These are phyloP conservation scores for Ascoidea asiatica DNA, from an alignment of 805 yeast species.

Conservation along the genomic window DNA sequence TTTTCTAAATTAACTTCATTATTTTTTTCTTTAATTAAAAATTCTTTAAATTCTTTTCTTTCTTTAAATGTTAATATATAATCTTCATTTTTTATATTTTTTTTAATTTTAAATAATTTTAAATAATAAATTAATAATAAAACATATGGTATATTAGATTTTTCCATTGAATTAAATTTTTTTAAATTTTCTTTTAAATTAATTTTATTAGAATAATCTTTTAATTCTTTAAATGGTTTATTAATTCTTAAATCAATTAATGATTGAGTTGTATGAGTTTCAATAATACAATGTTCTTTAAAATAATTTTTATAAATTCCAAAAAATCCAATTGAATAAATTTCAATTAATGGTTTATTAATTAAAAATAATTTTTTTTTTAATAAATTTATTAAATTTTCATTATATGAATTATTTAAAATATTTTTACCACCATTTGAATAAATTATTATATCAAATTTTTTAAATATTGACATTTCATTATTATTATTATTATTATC, in stretches of 20 bases:
- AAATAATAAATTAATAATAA: slow-evolving; percentile 4
- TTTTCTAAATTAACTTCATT: slow-evolving; percentile 25
- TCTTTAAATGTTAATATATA: slow-evolving; percentile 26
- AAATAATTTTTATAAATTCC: slow-evolving; percentile 41
- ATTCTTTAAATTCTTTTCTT: slow-evolving; percentile 25
- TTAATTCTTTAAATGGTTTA: slow-evolving; percentile 60
- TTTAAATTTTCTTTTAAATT: slow-evolving; percentile 33
- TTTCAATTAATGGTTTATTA: slow-evolving; percentile 46
- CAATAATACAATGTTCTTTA: slow-evolving; percentile 46
- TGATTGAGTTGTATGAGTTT: slow-evolving; percentile 57
- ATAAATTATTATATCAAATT: slow-evolving; percentile 5
- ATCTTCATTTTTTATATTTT: slow-evolving; percentile 11
- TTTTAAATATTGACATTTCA: too few species aligned
- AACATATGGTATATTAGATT: slow-evolving; percentile 9
- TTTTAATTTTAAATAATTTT: not conserved
- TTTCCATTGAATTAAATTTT: slow-evolving; percentile 5
- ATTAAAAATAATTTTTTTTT: too few species aligned
- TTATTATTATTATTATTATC: slow-evolving; percentile 1
- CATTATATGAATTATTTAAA: slow-evolving; percentile 17
- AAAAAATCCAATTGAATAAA: slow-evolving; percentile 48
- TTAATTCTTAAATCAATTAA: slow-evolving; percentile 56
- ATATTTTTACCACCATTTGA: not conserved
- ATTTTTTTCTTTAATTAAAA: slow-evolving; percentile 21
- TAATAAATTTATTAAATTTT: too few species aligned
- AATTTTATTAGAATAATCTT: slow-evolving; percentile 32